Conservation (phyloP, 192 early-diverging fungal genomes). For the Umbelopsis vinacea region DNA sequence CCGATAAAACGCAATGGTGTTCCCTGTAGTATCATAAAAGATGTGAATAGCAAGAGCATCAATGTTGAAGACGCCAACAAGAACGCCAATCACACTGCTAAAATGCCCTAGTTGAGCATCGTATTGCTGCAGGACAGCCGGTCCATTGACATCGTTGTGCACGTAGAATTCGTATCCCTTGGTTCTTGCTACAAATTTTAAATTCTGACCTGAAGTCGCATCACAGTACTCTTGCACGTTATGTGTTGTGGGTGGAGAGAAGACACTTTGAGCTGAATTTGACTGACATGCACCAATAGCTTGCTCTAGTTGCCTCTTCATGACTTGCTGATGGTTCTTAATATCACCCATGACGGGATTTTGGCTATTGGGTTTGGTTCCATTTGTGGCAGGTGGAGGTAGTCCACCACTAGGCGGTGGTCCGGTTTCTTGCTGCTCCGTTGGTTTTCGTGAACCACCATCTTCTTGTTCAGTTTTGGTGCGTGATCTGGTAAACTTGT, state of each 20-base stretch:
- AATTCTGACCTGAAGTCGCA: conserved; percentile 47
- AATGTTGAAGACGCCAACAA: conserved; percentile 70
- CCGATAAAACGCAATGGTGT: conserved; percentile 82
- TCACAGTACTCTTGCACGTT: conserved; percentile 55
- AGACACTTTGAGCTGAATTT: conserved; percentile 35
- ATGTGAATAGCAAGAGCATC: conserved; percentile 63
- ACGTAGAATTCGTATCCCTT: conserved; percentile 45
- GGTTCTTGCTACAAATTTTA: conserved; percentile 48
- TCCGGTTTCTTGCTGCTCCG: not conserved
- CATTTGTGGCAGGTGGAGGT: not conserved
- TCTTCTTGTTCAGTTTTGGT: not conserved
- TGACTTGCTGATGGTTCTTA: conserved; percentile 17
- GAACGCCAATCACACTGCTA: conserved; percentile 42
- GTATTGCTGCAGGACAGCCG: conserved; percentile 44
- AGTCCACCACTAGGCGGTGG: not conserved
- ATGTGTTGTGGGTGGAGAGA: conserved; percentile 38
- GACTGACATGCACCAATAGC: conserved; percentile 45
- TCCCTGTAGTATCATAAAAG: conserved; percentile 73
- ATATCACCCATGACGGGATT: conserved; percentile 40
- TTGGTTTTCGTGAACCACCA: not conserved
- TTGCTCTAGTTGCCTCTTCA: conserved; percentile 36
- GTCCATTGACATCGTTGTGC: conserved; percentile 33
- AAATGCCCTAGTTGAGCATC: conserved; percentile 44
- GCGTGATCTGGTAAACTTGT: conserved; percentile 2
- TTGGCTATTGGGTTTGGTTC: conserved; percentile 27